Percentiles rank a stretch among this genome's conserved stretches.
Evolutionary conservation across 2,329 filamentous ascomycete species (phyloP).

Genomic region (Sclerotinia glacialis): DNA sequence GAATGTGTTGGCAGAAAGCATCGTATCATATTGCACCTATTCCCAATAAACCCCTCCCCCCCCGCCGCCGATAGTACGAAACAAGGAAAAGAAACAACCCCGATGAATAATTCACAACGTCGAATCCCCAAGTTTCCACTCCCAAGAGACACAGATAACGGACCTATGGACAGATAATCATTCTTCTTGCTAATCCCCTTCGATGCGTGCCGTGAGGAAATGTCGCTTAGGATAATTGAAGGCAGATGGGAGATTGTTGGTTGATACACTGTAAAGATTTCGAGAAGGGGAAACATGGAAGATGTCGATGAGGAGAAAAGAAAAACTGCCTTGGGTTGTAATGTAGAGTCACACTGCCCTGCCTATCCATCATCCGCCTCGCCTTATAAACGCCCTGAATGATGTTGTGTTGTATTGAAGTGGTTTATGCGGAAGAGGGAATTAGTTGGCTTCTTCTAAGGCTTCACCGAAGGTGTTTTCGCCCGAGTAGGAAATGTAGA

Average conservation of each 20-base stretch:
- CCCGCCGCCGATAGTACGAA: slow-evolving; percentile 13
- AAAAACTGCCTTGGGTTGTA: slow-evolving; percentile 23
- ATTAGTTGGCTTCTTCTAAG: slow-evolving; percentile 21
- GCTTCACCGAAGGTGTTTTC: slow-evolving; percentile 89
- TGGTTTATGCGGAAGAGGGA: neutral
- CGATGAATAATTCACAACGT: slow-evolving; percentile 18
- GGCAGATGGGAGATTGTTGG: neutral
- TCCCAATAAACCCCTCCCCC: slow-evolving; percentile 23
- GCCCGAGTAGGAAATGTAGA: slow-evolving; percentile 98
- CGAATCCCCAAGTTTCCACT: neutral
- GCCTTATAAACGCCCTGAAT: slow-evolving; percentile 18
- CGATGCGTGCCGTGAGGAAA: neutral
- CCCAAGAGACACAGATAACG: neutral
- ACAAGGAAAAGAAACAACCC: slow-evolving; percentile 18
- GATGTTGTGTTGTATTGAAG: slow-evolving; percentile 16
- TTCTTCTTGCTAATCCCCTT: neutral
- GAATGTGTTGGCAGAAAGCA: slow-evolving; percentile 30
- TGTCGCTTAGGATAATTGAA: slow-evolving; percentile 1
- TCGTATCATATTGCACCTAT: slow-evolving; percentile 31
- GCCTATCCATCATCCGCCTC: slow-evolving; percentile 22
- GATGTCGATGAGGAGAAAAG: slow-evolving; percentile 11
- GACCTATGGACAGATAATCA: slow-evolving; percentile 2
- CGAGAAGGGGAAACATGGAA: neutral
- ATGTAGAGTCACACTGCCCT: slow-evolving; percentile 19
- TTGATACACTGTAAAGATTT: neutral